Conservation (phyloP, 805 yeast species). For the Tetrapisispora namnaoensis region DNA sequence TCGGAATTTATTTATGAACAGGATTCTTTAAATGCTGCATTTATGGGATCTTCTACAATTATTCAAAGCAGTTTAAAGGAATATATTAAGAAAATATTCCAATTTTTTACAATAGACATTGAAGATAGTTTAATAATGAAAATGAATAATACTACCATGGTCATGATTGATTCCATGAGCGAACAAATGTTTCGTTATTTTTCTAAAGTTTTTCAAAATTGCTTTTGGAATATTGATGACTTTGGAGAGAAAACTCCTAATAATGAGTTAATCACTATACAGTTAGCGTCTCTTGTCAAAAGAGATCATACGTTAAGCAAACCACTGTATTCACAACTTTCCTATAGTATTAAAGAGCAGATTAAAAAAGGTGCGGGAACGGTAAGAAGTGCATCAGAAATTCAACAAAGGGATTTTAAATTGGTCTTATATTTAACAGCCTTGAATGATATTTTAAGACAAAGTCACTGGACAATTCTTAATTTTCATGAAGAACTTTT, state of each 20-base stretch:
- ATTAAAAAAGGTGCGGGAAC: slow-evolving; percentile 74
- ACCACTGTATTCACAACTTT: slow-evolving; percentile 20
- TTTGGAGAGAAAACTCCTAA: slow-evolving; percentile 49
- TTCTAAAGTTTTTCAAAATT: slow-evolving; percentile 30
- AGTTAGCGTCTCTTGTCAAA: slow-evolving; percentile 62
- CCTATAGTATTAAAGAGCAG: slow-evolving; percentile 50
- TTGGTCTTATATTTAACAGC: slow-evolving; percentile 63
- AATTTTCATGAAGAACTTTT: slow-evolving; percentile 36
- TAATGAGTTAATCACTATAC: slow-evolving; percentile 57
- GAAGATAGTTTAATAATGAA: slow-evolving; percentile 31
- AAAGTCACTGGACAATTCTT: slow-evolving; percentile 47
- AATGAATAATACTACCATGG: slow-evolving; percentile 36
- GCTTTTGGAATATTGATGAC: slow-evolving; percentile 41
- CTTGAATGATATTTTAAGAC: slow-evolving; percentile 59
- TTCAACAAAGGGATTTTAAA: slow-evolving; percentile 68
- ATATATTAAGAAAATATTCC: slow-evolving; percentile 50
- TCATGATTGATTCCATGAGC: slow-evolving; percentile 49
- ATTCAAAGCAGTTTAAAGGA: slow-evolving; percentile 51
- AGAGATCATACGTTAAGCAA: slow-evolving; percentile 33
- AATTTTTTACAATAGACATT: slow-evolving; percentile 47
- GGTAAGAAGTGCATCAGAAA: slow-evolving; percentile 52
- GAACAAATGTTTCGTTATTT: slow-evolving; percentile 42
- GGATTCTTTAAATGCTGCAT: slow-evolving; percentile 43
- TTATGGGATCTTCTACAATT: slow-evolving; percentile 61
- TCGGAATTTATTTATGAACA: slow-evolving; percentile 33